Base-by-base conservation (phyloP, 441 rosid species). In the Populus tomentosa region DNA sequence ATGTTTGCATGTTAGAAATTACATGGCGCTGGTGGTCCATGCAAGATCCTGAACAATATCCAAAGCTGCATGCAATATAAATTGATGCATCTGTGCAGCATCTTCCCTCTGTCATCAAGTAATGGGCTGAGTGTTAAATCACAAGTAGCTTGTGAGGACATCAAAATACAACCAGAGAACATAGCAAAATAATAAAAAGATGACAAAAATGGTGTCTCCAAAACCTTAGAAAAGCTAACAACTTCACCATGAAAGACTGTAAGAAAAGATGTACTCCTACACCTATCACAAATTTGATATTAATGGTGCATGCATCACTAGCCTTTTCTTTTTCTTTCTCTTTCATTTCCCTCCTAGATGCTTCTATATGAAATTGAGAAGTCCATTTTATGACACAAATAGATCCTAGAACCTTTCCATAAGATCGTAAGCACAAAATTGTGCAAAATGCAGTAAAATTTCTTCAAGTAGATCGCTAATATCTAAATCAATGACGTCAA, bases 21-120 rank as follows among this genome's bases (percentile, higher is more conserved):
- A 96, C 99, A 94, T 96, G 40, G 98, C 98, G 85, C 98, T 92
- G 30, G 98, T 96, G 32, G 98, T 90, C 99, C 99, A 96, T 35
- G 99, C 97, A 18, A 92, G 77, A 80, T 96, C 99, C 86, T 96
- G 98, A 82, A 92, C 99, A 73, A 96, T 87, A 86, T 96, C 98
- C 77, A 94, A 80, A 8, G 99, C 98, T 3, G 99, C 98, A 74
- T 96, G 99, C 72, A 96, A 86, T 70, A 96, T 81, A 80, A 96
- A 96, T 50, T 96, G 99, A 80, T 94, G 97, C 85, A 92, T 76
- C 82, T 96, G 98, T 40, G 98, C 92, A 70, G 98, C 96, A 85
- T 94, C 99, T 90, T 94, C 99, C 89, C 97, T 94, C 99, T 96
- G 87, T 50, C 81, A 80, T 1, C 20, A 38, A 28, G 78, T 32